Conservation (phyloP, 2,329 filamentous ascomycete species). For the Aspergillus fischeri region DNA sequence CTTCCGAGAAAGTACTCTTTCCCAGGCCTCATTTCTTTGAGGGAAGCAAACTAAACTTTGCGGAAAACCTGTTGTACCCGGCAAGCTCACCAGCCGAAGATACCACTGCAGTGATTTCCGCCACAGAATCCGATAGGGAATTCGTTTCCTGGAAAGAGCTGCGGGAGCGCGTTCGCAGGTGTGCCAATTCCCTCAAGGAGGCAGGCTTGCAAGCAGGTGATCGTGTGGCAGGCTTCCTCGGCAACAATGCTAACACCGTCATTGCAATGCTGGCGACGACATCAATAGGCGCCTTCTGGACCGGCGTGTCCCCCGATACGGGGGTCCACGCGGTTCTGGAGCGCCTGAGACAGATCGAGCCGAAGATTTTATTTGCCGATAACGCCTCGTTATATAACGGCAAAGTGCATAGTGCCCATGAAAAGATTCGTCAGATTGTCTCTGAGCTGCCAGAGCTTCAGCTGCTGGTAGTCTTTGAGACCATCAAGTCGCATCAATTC, state of each 20-base stretch:
- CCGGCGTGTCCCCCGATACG: slow-evolving; percentile 85
- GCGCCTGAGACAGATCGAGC: slow-evolving; percentile 77
- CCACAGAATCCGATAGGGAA: slow-evolving; percentile 68
- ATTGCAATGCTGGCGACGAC: slow-evolving; percentile 83
- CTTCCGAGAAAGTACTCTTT: slow-evolving; percentile 67
- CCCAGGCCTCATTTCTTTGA: slow-evolving; percentile 83
- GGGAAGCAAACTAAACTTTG: slow-evolving; percentile 79
- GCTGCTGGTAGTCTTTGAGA: slow-evolving; percentile 70
- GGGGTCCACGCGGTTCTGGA: slow-evolving; percentile 89
- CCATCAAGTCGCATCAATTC: slow-evolving; percentile 45
- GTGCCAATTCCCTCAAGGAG: slow-evolving; percentile 65
- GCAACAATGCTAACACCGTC: slow-evolving; percentile 82
- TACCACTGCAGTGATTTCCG: slow-evolving; percentile 69
- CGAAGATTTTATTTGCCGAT: slow-evolving; percentile 78
- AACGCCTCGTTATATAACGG: slow-evolving; percentile 89
- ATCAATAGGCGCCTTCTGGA: slow-evolving; percentile 85
- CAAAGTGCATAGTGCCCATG: slow-evolving; percentile 74
- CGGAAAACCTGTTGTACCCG: slow-evolving; percentile 89
- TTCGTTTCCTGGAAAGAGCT: slow-evolving; percentile 73
- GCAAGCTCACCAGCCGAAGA: slow-evolving; percentile 53
- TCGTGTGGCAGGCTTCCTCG: slow-evolving; percentile 69
- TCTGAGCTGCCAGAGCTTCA: slow-evolving; percentile 62
- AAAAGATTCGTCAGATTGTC: slow-evolving; percentile 76
- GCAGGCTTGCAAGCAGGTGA: slow-evolving; percentile 61
- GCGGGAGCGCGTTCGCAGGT: slow-evolving; percentile 70